Percentiles rank a stretch among this genome's conserved stretches.
phyloP scores from a whole-genome alignment of 208 protist species.

The Trypanosoma avium region DNA sequence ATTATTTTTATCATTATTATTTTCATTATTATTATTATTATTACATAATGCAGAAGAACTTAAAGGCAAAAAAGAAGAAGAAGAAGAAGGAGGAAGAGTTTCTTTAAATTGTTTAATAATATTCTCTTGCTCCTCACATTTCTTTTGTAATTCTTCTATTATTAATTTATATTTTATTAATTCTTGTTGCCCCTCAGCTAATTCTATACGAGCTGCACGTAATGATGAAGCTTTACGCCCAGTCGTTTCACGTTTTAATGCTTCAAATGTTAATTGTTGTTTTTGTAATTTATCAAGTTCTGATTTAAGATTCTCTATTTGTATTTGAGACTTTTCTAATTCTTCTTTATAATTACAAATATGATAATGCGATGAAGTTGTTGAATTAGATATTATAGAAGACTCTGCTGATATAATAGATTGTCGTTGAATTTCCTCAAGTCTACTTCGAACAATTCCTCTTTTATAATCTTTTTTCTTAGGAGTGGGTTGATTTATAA shows the following conservation, averaged over 20 bases:
- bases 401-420: too few species aligned
- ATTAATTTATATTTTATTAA: constrained; percentile 29
- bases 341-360: constrained; percentile 15
- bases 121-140: constrained; percentile 6
- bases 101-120: background rate
- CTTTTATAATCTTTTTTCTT: too few species aligned
- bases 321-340: constrained; percentile 5
- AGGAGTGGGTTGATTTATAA: too few species aligned
- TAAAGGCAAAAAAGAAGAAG: background rate
- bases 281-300: constrained; percentile 19
- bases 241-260: constrained; percentile 17
- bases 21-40: too few species aligned
- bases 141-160: constrained; percentile 21
- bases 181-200: constrained; percentile 15
- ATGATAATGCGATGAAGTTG: background rate
- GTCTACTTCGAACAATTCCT: too few species aligned
- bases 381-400: too few species aligned
- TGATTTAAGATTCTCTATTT: too few species aligned
- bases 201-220: constrained; percentile 28
- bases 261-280: background rate
- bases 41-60: too few species aligned
- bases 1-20: too few species aligned
- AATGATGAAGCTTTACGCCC: constrained; percentile 33
- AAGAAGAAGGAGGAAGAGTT: background rate
- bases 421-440: too few species aligned